Conservation (phyloP, 2,329 filamentous ascomycete species). For the Botryotinia calthae region DNA sequence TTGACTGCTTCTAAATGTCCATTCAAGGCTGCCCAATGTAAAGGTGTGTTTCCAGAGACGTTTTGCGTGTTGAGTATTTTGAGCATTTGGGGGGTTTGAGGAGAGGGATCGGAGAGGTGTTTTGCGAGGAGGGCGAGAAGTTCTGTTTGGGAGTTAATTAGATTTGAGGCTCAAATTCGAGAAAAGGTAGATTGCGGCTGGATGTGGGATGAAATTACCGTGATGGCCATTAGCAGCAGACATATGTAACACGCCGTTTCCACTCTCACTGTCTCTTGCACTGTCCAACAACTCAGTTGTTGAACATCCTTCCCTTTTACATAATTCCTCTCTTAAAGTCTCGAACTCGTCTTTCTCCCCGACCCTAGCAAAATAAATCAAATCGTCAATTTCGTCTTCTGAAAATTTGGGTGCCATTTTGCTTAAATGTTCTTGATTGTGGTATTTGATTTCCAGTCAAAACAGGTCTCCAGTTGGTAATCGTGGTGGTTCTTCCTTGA, state of each 20-base stretch:
- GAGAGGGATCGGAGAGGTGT: slow-evolving; percentile 37
- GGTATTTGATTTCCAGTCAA: neutral
- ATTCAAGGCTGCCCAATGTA: slow-evolving; percentile 93
- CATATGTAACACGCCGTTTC: slow-evolving; percentile 83
- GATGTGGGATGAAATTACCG: slow-evolving; percentile 50
- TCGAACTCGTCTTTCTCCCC: slow-evolving; percentile 72
- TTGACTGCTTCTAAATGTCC: slow-evolving; percentile 81
- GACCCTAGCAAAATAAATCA: slow-evolving; percentile 80
- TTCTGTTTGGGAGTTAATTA: neutral
- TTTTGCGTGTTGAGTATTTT: slow-evolving; percentile 69
- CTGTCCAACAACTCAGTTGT: slow-evolving; percentile 64
- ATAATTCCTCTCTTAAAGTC: slow-evolving; percentile 55
- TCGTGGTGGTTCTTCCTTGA: neutral
- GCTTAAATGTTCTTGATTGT: no score
- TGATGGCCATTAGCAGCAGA: slow-evolving; percentile 85
- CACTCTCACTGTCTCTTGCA: slow-evolving; percentile 71
- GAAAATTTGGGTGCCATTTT: slow-evolving; percentile 48
- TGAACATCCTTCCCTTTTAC: slow-evolving; percentile 57
- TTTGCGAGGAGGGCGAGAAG: slow-evolving; percentile 45
- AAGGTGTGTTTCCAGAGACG: slow-evolving; percentile 78
- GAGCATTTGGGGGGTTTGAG: slow-evolving; percentile 35
- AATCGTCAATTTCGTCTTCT: slow-evolving; percentile 84
- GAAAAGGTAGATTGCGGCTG: neutral
- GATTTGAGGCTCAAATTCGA: neutral
- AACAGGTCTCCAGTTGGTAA: no score